These are phyloP conservation scores for Trypanosoma grayi DNA, from an alignment of 208 protist species.

Conservation along the genomic window DNA sequence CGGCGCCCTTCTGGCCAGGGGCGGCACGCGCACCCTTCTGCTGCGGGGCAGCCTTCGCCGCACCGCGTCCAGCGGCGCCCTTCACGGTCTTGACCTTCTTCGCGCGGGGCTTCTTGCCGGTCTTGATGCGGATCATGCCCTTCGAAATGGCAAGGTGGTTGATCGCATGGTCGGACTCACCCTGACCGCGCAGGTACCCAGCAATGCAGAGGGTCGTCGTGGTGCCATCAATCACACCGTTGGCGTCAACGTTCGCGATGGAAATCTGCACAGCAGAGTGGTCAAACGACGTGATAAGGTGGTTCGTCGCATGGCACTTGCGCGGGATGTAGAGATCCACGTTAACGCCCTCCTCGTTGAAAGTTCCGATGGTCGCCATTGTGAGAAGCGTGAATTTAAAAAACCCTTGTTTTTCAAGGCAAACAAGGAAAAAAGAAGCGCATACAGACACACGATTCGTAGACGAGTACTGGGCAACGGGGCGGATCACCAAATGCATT, in stretches of 20 bases:
- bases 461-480: too few species aligned
- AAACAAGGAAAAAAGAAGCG: constrained; percentile 10
- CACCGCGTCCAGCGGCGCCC: constrained; percentile 25
- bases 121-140: constrained; percentile 86
- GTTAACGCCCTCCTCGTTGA: constrained; percentile 91
- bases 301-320: constrained; percentile 97
- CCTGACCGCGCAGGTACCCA: constrained; percentile 93
- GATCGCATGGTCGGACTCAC: constrained; percentile 93
- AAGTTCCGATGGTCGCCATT: constrained; percentile 85
- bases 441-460: too few species aligned
- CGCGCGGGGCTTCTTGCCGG: constrained; percentile 72
- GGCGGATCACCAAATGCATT: too few species aligned
- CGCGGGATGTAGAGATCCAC: constrained; percentile 96
- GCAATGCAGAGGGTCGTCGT: constrained; percentile 94
- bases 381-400: constrained; percentile 8
- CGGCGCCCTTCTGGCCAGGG: constrained; percentile 1
- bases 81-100: constrained; percentile 41
- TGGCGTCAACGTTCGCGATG: constrained; percentile 92
- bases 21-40: background rate
- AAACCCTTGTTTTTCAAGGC: background rate
- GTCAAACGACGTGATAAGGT: constrained; percentile 93
- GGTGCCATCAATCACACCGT: constrained; percentile 90
- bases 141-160: constrained; percentile 91
- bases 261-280: constrained; percentile 96
- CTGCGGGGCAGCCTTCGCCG: constrained; percentile 4